A percentile compares a stretch with the other conserved stretches of the same genome.
These are phyloP conservation scores for Neofusicoccum ribis DNA, from an alignment of 2,329 filamentous ascomycete genomes.

Conservation along the genomic window DNA sequence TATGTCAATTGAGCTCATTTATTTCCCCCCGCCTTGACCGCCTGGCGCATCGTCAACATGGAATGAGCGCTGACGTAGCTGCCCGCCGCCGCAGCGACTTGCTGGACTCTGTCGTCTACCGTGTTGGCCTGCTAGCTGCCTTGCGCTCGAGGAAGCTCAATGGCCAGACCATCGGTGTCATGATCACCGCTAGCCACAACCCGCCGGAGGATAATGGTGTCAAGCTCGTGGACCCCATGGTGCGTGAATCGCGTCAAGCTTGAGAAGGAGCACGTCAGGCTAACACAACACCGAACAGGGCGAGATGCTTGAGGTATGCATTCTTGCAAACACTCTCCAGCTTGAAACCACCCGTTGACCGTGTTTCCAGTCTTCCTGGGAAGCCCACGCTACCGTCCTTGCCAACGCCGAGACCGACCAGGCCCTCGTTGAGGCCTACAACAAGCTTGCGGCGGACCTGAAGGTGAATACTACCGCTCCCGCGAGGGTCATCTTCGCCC, in stretches of 20 bases:
- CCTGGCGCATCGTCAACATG: slow-evolving; percentile 27
- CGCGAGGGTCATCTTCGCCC: slow-evolving; percentile 82
- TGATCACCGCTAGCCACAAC: slow-evolving; percentile 69
- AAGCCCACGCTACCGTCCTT: slow-evolving; percentile 80
- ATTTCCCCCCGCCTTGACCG: slow-evolving; percentile 24
- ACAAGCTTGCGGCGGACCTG: slow-evolving; percentile 62
- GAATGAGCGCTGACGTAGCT: slow-evolving; percentile 32
- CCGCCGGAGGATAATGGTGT: slow-evolving; percentile 66
- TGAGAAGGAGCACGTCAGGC: slow-evolving; percentile 10
- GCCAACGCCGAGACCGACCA: slow-evolving; percentile 81
- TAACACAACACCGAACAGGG: slow-evolving; percentile 53
- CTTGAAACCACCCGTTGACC: slow-evolving; percentile 13
- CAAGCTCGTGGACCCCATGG: slow-evolving; percentile 89
- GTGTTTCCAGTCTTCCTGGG: slow-evolving; percentile 72
- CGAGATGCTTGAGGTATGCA: slow-evolving; percentile 85
- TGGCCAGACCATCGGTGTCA: slow-evolving; percentile 88
- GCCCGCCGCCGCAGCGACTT: slow-evolving; percentile 57
- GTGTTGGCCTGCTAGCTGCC: slow-evolving; percentile 84
- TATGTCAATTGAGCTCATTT: slow-evolving; percentile 42
- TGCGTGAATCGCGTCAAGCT: slow-evolving; percentile 35
- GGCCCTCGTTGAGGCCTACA: slow-evolving; percentile 69
- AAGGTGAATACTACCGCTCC: slow-evolving; percentile 68
- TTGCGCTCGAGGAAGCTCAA: slow-evolving; percentile 87
- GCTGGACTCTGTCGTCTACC: slow-evolving; percentile 88
- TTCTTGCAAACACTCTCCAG: background rate